Conservation (phyloP, 345 rosid species). For the Syzygium aromaticum region DNA sequence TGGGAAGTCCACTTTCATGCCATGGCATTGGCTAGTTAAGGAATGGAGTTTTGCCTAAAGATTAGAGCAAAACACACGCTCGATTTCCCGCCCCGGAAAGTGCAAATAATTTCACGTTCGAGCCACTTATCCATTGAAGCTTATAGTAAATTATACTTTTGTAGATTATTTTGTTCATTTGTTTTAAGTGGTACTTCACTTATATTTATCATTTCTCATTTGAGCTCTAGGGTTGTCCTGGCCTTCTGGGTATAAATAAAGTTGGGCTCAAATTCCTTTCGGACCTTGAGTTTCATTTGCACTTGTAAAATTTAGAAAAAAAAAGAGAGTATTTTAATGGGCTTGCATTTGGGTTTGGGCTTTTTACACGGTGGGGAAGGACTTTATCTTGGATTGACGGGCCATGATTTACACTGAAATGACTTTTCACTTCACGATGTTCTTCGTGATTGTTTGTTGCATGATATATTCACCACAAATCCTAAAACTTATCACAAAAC, state of each 20-base stretch:
- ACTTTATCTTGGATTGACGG: too few relatives aligned
- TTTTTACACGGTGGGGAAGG: not conserved
- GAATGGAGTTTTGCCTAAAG: not conserved
- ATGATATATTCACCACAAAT: too few relatives aligned
- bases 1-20: not conserved
- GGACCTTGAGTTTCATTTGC: not conserved
- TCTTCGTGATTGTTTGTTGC: too few relatives aligned
- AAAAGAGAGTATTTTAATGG: not conserved
- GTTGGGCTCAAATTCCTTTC: not conserved
- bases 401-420: too few relatives aligned
- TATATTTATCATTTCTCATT: not conserved
- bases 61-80: not conserved
- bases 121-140: not conserved
- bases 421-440: too few relatives aligned
- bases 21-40: not conserved
- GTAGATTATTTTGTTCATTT: not conserved
- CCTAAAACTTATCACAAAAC: too few relatives aligned
- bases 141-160: not conserved
- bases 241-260: not conserved
- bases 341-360: not conserved
- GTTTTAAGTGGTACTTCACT: not conserved
- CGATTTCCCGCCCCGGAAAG: not conserved
- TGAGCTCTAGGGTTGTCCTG: not conserved
- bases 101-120: not conserved
- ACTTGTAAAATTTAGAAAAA: not conserved